Percentiles rank a stretch among this genome's conserved stretches.
Conservation (phyloP, 106 monocot species). For the Platanthera guangdongensis region DNA sequence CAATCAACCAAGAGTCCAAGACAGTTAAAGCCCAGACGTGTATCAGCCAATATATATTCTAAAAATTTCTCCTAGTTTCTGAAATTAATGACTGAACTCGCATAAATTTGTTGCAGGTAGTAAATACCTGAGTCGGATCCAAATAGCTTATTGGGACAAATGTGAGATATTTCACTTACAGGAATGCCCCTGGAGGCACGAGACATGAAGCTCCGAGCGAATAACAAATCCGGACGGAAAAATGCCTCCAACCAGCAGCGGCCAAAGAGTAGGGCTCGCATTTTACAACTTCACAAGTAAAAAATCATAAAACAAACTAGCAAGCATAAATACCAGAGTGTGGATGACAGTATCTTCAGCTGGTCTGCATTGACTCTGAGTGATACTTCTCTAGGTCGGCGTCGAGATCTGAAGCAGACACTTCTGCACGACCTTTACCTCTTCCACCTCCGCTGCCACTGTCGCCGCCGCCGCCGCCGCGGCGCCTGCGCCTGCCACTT, state of each 20-base stretch:
- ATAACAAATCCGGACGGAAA: not conserved
- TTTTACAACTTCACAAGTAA: not conserved
- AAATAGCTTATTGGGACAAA: not conserved
- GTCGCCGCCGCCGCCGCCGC: slow-evolving; percentile 18
- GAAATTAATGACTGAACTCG: no score
- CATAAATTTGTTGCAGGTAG: not conserved
- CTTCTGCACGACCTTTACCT: slow-evolving; percentile 18
- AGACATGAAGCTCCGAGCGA: not conserved
- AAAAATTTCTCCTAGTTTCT: no score
- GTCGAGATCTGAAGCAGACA: slow-evolving; percentile 61
- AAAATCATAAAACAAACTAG: not conserved
- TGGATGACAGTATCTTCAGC: not conserved
- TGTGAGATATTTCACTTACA: not conserved
- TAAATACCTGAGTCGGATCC: not conserved
- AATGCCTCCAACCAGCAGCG: not conserved
- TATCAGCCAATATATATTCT: no score
- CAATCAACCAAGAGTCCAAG: no score
- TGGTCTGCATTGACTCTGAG: slow-evolving; percentile 44
- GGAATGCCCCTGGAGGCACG: not conserved
- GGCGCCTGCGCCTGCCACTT: slow-evolving; percentile 19
- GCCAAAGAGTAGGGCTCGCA: not conserved
- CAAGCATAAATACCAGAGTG: not conserved
- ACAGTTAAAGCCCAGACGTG: no score
- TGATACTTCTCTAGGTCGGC: slow-evolving; percentile 79
- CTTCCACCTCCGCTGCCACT: slow-evolving; percentile 24